Evolutionary conservation across 2,329 filamentous ascomycete genomes (phyloP).

Genomic region (Whalleya microplaca): DNA sequence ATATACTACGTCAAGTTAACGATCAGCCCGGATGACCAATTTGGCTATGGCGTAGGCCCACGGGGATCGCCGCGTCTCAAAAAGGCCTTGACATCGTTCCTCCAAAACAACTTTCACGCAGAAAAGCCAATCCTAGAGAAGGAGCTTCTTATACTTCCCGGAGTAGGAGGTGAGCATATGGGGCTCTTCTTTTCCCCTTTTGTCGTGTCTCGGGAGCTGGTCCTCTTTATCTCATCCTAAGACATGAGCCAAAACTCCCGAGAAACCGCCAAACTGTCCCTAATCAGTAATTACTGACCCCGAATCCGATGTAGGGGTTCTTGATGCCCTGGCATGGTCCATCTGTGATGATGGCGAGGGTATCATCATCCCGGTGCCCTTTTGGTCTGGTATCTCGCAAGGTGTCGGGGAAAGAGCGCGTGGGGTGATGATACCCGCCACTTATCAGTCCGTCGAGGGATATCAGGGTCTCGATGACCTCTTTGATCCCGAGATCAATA

Average conservation of each 20-base stretch:
- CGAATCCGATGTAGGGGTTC: background rate
- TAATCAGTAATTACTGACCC: no score
- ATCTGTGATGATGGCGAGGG: slow-evolving; percentile 1
- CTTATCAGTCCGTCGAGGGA: slow-evolving; percentile 1
- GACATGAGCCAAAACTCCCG: no score
- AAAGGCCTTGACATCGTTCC: background rate
- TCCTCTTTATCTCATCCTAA: no score
- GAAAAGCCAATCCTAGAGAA: background rate
- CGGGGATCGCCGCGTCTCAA: slow-evolving; percentile 5
- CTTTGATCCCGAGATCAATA: slow-evolving; percentile 1
- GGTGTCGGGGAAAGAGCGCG: background rate
- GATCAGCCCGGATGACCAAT: background rate
- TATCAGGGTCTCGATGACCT: slow-evolving; percentile 1
- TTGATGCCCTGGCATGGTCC: slow-evolving; percentile 2
- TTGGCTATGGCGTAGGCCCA: slow-evolving; percentile 5
- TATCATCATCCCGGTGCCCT: background rate
- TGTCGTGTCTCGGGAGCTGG: no score
- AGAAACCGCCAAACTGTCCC: no score
- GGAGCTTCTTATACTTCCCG: background rate
- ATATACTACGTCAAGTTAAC: background rate
- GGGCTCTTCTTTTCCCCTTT: no score
- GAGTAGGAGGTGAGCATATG: no score
- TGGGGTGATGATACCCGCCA: background rate
- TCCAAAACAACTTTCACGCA: background rate
- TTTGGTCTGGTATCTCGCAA: background rate